phyloP scores from a whole-genome alignment of 202 grass and related monocot species.

The Setaria viridis region DNA sequence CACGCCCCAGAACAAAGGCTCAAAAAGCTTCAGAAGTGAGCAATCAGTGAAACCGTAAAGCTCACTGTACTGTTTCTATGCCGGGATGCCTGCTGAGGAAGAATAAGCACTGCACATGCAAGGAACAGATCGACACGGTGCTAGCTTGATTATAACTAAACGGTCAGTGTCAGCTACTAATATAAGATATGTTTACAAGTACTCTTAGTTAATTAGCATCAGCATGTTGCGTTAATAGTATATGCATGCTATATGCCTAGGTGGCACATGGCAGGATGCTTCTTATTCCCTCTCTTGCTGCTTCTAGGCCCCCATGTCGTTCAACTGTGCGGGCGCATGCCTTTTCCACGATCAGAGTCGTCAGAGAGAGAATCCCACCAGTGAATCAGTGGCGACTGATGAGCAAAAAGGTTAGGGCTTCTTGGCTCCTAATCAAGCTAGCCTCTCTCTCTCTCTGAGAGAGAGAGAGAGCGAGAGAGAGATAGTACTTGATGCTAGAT shows the following conservation, averaged over 20 bases:
- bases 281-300: constrained; percentile 10
- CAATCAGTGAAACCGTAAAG: constrained; percentile 33
- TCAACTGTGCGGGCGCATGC: neutral
- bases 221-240: constrained; percentile 23
- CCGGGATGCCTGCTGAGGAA: constrained; percentile 29
- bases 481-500: constrained; percentile 16
- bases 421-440: constrained; percentile 23
- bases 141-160: constrained; percentile 7
- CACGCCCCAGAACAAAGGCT: neutral
- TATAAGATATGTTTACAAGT: neutral
- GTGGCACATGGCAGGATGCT: constrained; percentile 46
- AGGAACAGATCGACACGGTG: constrained; percentile 19
- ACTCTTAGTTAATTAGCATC: constrained; percentile 9
- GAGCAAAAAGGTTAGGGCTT: constrained; percentile 1
- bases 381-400: neutral
- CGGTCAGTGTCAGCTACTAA: constrained; percentile 35
- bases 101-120: constrained; percentile 21
- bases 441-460: neutral
- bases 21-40: constrained; percentile 28
- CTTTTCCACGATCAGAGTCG: constrained; percentile 29
- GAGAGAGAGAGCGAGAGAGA: neutral
- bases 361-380: constrained; percentile 52
- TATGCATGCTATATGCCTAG: neutral
- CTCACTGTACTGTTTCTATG: constrained; percentile 46
- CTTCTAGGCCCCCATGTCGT: neutral